These are phyloP conservation scores for Ceratobasidium papillatum DNA, from an alignment of 1,284 basidiomycete genomes.

Conservation along the genomic window DNA sequence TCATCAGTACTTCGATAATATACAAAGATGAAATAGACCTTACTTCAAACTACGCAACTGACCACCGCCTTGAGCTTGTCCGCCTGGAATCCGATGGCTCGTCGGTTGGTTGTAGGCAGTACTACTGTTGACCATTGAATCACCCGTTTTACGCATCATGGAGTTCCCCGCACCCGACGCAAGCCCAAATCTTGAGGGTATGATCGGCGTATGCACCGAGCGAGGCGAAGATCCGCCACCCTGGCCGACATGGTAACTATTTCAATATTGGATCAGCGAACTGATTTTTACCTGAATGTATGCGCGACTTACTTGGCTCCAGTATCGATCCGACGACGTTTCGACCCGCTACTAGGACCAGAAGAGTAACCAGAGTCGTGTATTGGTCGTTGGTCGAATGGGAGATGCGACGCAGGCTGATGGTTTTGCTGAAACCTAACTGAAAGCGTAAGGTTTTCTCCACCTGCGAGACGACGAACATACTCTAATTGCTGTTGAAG, in stretches of 20 bases:
- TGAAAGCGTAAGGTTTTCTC: not conserved
- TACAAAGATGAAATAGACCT: not conserved
- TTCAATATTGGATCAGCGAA: not conserved
- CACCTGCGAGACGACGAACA: not conserved
- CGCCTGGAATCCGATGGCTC: not conserved
- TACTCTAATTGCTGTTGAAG: constrained; percentile 35
- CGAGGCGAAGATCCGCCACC: constrained; percentile 20
- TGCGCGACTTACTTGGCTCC: constrained; percentile 26
- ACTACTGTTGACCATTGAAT: not conserved
- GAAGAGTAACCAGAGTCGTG: constrained; percentile 27
- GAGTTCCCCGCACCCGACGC: not conserved
- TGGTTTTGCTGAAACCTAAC: not conserved
- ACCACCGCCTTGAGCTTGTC: not conserved
- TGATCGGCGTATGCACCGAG: not conserved
- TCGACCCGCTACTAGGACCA: constrained; percentile 1
- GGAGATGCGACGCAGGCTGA: not conserved
- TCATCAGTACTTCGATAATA: not conserved
- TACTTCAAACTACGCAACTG: constrained; percentile 3
- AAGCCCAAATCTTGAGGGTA: not conserved
- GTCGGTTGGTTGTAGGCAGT: not conserved
- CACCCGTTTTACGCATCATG: not conserved
- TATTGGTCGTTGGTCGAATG: not conserved
- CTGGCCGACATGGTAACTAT: not conserved
- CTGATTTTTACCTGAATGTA: constrained; percentile 12
- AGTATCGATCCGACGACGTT: constrained; percentile 19